Base-by-base conservation (phyloP, 352 stramenopile species). In the Phytopythium delawarense region DNA sequence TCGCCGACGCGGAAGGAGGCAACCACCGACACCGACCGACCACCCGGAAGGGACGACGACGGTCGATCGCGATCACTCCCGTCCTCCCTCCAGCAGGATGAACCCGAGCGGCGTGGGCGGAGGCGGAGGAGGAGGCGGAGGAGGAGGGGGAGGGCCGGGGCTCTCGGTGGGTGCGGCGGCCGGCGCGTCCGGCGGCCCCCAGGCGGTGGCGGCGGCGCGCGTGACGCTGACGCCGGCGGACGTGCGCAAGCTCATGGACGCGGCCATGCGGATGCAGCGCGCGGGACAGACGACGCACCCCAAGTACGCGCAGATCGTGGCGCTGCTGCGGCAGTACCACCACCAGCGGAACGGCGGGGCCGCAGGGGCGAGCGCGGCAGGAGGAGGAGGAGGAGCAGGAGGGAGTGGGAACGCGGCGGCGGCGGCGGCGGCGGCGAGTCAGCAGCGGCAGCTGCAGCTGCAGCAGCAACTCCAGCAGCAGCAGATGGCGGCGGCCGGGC, bases 231-330 rank as follows among this genome's bases (percentile, higher is more conserved):
- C 83, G 59, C 46, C 79, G n/a, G 67, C 74, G 30, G 79, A 94
- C 70, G 79, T 87, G 58, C 87, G 89, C 67, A 88, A 89, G 67
- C 78, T 96, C 46, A 92, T 96, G 87, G 76, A 91, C 60, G 77
- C 74, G 21, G 87, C 85, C n/a, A 61, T 93, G 63, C 85, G 79
- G 35, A 92, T 96, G 85, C 78, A 93, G 65, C 72, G 76, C 46
- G 73, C 79, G 52, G 84, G 88, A 35, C 81, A 93, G 58, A 94
- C 87, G 57, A 59, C 69, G 57, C 83, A 94, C 66, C 85, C 84
- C 21, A 92, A 92, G 71, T 96, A 96, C 71, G 69, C 85, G 61
- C 87, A 94, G 71, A 93, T 96, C 65, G 78, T 94, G 32, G 53
- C 62, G 57, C 63, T 96, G 7, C 69, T 96, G 60, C 81, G 82